Evolutionary conservation across 352 stramenopile species (phyloP), one percentile per base, ranked within the genome.

Genomic region (Phytophthora pistaciae): DNA sequence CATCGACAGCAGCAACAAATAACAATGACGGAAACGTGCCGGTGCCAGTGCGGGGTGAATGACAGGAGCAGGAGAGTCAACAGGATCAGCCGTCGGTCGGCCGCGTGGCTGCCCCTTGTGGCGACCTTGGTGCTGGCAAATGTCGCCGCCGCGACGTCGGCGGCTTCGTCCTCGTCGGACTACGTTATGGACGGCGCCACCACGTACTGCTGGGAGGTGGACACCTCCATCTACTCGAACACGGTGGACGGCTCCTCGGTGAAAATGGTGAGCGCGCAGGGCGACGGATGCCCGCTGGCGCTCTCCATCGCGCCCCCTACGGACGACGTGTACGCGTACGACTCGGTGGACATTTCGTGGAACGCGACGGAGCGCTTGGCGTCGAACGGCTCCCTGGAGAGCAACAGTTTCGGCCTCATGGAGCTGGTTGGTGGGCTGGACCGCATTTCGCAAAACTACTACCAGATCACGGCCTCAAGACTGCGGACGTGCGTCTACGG

Each of bases 151-250:
- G 65, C 65, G 23, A 68, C 62, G 29, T 72, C 70, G 1, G 57
- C 60, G 27, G 68, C 64, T 14, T 60, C 64, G 29, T 65, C 64
- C 18, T 71, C 68, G 25, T 36, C 53, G 5, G 66, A 74, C 14
- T 79, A 67, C 46, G 48, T 72, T 9, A 70, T 78, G 57, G 80
- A 90, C 38, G 78, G 82, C 23, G 61, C 68, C 56, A 90, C 80
- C 50, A 90, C 82, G 21, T 88, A 88, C 67, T 90, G 82, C 78
- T 90, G 82, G 82, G 68, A 85, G 48, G 80, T 90, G 16, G 80
- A 78, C 44, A 74, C 73, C 42, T 88, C 80, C 21, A 82, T 90
- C 25, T 90, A 88, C 60, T 74, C 78, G 10, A 87, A 82, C 48
- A 72, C 70, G 1, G 65, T 88, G n/a, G 80, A 84, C 50, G 62